Conservation (phyloP, 768 basidiomycete species). For the Daedaleopsis nitida region DNA sequence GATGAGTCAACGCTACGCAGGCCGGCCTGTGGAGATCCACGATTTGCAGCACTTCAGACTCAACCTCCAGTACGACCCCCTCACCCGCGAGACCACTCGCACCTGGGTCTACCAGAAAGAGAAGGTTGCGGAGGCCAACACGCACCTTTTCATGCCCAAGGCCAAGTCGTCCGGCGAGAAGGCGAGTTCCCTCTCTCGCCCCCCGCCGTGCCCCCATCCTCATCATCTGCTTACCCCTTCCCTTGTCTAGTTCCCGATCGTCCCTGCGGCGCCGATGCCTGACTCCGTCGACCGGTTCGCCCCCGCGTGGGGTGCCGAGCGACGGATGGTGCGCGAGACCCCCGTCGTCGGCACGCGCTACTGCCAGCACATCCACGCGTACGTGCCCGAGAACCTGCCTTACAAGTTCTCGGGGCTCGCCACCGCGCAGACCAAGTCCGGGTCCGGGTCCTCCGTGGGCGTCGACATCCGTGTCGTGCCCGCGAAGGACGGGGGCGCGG, state of each 20-base stretch:
- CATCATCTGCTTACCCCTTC: not conserved
- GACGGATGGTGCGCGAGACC: not conserved
- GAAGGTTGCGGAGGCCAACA: constrained; percentile 4
- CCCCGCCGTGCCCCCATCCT: not conserved
- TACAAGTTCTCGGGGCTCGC: constrained; percentile 20
- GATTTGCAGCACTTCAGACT: constrained; percentile 8
- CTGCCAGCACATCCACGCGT: constrained; percentile 22
- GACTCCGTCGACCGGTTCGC: not conserved
- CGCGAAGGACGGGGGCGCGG: not conserved
- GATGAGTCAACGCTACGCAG: not conserved
- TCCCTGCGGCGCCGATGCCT: constrained; percentile 8
- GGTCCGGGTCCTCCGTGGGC: no score
- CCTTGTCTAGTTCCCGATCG: constrained; percentile 7
- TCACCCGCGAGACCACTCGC: constrained; percentile 7
- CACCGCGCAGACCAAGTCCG: constrained; percentile 7
- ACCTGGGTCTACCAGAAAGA: constrained; percentile 11
- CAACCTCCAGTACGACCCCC: constrained; percentile 1
- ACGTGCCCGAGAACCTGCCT: constrained; percentile 21
- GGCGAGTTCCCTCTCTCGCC: not conserved
- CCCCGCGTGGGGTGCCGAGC: not conserved
- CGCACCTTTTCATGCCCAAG: constrained; percentile 11
- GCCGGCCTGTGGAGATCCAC: not conserved
- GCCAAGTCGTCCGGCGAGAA: constrained; percentile 14
- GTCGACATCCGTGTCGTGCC: constrained; percentile 6
- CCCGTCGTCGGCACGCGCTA: constrained; percentile 21